Conservation (phyloP, 345 rosid species). For the Linum lewisii region DNA sequence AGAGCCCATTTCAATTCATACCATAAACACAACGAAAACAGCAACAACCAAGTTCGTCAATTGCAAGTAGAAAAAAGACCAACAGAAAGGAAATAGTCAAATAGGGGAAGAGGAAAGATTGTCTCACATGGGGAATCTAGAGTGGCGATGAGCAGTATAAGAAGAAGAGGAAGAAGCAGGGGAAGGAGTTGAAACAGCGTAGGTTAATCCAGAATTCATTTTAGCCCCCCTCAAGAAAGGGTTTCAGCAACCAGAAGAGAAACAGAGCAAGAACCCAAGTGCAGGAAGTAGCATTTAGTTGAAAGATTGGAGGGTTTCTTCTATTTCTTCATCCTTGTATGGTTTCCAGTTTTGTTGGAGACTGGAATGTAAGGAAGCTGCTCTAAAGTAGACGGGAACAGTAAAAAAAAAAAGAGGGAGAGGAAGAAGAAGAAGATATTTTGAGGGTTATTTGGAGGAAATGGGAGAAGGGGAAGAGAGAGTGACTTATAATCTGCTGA, state of each 20-base stretch:
- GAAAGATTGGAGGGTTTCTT: not conserved
- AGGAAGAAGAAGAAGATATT: not conserved
- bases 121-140: constrained; percentile 15
- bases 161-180: constrained; percentile 28
- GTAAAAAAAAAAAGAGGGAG: not conserved
- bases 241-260: not conserved
- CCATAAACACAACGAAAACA: not conserved
- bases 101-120: not conserved
- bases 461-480: not conserved
- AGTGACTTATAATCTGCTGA: not conserved
- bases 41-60: not conserved
- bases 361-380: not conserved
- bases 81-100: not conserved
- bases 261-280: too few species aligned
- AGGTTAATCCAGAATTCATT: constrained; percentile 19
- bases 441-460: not conserved
- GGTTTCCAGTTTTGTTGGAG: not conserved
- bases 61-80: not conserved
- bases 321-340: not conserved
- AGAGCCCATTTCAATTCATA: not conserved
- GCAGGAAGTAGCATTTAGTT: not conserved
- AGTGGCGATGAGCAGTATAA: constrained; percentile 9
- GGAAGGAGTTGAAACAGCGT: constrained; percentile 19
- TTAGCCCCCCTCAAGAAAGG: not conserved
- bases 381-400: not conserved